Percentiles rank a stretch among this genome's conserved stretches.
phyloP scores from a whole-genome alignment of 1,284 basidiomycete species.

The Apiotrichum montevideense region DNA sequence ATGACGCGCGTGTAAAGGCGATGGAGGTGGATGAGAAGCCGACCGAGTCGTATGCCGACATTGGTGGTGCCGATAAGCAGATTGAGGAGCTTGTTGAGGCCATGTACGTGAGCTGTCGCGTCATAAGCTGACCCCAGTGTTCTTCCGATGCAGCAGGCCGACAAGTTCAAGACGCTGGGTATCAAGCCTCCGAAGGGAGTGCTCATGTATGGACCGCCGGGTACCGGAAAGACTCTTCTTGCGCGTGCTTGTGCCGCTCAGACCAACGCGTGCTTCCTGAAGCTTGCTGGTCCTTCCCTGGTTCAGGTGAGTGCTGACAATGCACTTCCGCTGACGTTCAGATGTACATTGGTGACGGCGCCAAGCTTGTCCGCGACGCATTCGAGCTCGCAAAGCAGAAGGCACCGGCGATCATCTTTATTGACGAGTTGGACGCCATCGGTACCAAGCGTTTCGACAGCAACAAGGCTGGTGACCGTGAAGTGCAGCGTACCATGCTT shows the following conservation, averaged over 20 bases:
- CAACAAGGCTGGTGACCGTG: slow-evolving; percentile 94
- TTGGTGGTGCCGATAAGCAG: slow-evolving; percentile 74
- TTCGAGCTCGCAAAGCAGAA: slow-evolving; percentile 98
- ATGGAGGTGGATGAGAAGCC: slow-evolving; percentile 90
- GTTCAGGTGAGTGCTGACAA: slow-evolving; percentile 52
- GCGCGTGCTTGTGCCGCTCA: slow-evolving; percentile 73
- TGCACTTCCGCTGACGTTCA: slow-evolving; percentile 25
- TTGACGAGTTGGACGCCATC: slow-evolving; percentile 96
- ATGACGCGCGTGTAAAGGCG: slow-evolving; percentile 71
- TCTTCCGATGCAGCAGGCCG: slow-evolving; percentile 71
- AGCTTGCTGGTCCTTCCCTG: slow-evolving; percentile 68
- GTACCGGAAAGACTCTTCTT: slow-evolving; percentile 71
- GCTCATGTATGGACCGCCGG: slow-evolving; percentile 73
- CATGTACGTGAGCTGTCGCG: slow-evolving; percentile 47
- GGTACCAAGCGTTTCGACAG: slow-evolving; percentile 99
- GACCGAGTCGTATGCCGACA: slow-evolving; percentile 80
- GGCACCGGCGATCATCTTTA: slow-evolving; percentile 96
- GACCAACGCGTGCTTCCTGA: slow-evolving; percentile 73
- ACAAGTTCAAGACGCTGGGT: slow-evolving; percentile 74
- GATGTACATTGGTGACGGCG: slow-evolving; percentile 83
- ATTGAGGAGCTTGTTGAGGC: slow-evolving; percentile 75
- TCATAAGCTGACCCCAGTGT: slow-evolving; percentile 47
- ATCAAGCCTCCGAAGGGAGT: slow-evolving; percentile 73
- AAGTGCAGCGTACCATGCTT: slow-evolving; percentile 98
- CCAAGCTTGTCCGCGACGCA: slow-evolving; percentile 92